A percentile compares a stretch with the other conserved stretches of the same genome.
These are phyloP conservation scores for Hansenula lynferdii DNA, from an alignment of 1,139 yeast genomes.

Conservation along the genomic window DNA sequence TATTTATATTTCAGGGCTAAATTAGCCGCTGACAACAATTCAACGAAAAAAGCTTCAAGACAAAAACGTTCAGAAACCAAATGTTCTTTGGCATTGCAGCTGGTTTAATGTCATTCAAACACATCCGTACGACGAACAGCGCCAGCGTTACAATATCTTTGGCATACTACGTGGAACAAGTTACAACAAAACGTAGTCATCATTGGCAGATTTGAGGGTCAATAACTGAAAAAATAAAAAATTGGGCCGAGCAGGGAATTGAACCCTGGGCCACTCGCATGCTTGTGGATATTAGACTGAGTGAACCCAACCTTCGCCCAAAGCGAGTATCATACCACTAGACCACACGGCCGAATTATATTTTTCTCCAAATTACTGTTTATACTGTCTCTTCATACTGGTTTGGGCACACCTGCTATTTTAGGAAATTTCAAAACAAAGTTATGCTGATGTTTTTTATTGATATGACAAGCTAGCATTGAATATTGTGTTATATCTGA, in stretches of 20 bases:
- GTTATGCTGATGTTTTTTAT: not conserved
- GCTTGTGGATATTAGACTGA: conserved; percentile 11
- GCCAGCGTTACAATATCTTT: too few relatives aligned
- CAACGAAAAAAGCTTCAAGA: not conserved
- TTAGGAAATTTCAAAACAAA: conserved; percentile 12
- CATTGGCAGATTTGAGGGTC: too few relatives aligned
- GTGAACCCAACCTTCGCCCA: conserved; percentile 19
- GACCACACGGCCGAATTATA: conserved; percentile 23
- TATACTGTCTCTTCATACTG: not conserved
- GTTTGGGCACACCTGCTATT: conserved; percentile 7
- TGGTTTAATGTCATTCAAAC: too few relatives aligned
- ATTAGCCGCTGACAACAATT: too few relatives aligned
- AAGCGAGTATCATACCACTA: conserved; percentile 27
- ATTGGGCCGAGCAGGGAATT: conserved; percentile 25
- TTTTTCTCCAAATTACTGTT: not conserved
- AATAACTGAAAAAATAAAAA: conserved; percentile 8
- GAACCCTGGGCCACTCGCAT: conserved; percentile 27
- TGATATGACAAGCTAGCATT: not conserved
- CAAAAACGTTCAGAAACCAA: too few relatives aligned
- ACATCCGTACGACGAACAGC: too few relatives aligned
- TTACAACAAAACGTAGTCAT: too few relatives aligned
- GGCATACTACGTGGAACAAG: too few relatives aligned
- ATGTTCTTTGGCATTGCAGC: too few relatives aligned
- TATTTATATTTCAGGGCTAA: not conserved
- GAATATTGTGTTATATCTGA: too few relatives aligned